Conservation (phyloP, 2,329 filamentous ascomycete genomes). For the Claviceps sp. region DNA sequence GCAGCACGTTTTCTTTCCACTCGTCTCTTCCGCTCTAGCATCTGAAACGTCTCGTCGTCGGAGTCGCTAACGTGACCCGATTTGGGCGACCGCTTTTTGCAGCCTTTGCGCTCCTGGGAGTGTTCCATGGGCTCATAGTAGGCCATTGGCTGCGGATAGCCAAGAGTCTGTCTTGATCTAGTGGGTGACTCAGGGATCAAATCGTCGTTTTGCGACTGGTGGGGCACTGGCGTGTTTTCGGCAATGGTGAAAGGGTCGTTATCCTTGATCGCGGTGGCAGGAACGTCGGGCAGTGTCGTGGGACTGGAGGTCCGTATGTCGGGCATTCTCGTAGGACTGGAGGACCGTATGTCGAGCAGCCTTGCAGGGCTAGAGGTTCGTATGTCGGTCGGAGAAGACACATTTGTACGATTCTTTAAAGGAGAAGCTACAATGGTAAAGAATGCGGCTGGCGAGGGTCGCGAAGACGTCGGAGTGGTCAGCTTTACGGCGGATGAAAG, state of each 20-base stretch:
- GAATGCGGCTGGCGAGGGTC: constrained; percentile 39
- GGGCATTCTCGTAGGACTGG: constrained; percentile 26
- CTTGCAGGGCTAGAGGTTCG: constrained; percentile 28
- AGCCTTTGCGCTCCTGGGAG: constrained; percentile 28
- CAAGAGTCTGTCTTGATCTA: constrained; percentile 11
- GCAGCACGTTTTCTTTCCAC: constrained; percentile 25
- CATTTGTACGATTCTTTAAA: constrained; percentile 33
- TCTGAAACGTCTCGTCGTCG: constrained; percentile 18
- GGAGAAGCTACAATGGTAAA: constrained; percentile 32
- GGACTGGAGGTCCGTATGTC: constrained; percentile 29
- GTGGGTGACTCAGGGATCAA: constrained; percentile 25
- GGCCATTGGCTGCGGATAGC: constrained; percentile 20
- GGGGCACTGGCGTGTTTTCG: constrained; percentile 15
- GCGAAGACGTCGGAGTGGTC: constrained; percentile 42
- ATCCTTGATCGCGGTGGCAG: constrained; percentile 14
- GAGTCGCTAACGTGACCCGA: constrained; percentile 20
- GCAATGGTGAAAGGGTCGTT: constrained; percentile 7
- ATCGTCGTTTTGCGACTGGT: constrained; percentile 15
- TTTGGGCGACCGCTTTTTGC: constrained; percentile 12
- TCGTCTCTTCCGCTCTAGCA: constrained; percentile 22
- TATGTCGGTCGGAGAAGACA: constrained; percentile 30
- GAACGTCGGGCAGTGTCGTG: constrained; percentile 17
- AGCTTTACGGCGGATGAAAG: constrained; percentile 35
- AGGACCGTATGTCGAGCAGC: constrained; percentile 20
- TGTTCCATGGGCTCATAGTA: constrained; percentile 33